phyloP scores from a whole-genome alignment of 768 basidiomycete genomes.

The Tricholoma matsutake region DNA sequence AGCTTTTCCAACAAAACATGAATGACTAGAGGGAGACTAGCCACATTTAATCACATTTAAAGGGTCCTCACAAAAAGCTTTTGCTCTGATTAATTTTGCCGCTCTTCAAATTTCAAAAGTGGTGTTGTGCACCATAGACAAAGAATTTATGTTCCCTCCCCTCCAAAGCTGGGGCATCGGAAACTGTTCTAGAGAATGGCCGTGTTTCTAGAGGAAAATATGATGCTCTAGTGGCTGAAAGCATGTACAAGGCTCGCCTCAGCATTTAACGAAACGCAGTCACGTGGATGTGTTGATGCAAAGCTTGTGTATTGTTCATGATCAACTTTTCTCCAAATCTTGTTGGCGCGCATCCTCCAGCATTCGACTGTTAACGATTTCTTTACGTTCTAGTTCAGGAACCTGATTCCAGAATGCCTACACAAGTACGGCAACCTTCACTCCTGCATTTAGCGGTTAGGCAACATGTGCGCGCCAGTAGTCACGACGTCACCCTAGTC shows the following conservation, averaged over 20 bases:
- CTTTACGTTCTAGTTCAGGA: not conserved
- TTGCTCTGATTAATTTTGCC: too few relatives aligned
- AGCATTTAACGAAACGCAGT: too few relatives aligned
- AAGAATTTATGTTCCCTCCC: constrained; percentile 36
- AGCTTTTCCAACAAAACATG: too few relatives aligned
- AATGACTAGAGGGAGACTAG: too few relatives aligned
- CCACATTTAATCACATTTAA: too few relatives aligned
- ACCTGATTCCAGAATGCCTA: not conserved
- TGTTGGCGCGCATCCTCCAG: too few relatives aligned
- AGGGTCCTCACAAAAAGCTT: too few relatives aligned
- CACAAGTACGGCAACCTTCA: not conserved
- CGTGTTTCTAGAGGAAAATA: not conserved
- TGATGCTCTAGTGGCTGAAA: not conserved
- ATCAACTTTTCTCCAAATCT: too few relatives aligned
- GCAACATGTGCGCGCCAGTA: not conserved
- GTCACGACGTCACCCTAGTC: not conserved
- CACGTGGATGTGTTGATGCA: too few relatives aligned
- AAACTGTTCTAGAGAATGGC: not conserved
- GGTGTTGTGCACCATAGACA: too few relatives aligned
- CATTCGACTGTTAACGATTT: not conserved
- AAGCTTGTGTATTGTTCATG: too few relatives aligned
- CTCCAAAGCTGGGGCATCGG: not conserved
- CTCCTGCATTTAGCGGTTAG: not conserved
- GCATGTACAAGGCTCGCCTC: not conserved
- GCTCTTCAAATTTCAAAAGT: too few relatives aligned